Evolutionary conservation across 345 rosid species (phyloP), one percentile per base, ranked within the genome.

Genomic region (Acer yangbiense): DNA sequence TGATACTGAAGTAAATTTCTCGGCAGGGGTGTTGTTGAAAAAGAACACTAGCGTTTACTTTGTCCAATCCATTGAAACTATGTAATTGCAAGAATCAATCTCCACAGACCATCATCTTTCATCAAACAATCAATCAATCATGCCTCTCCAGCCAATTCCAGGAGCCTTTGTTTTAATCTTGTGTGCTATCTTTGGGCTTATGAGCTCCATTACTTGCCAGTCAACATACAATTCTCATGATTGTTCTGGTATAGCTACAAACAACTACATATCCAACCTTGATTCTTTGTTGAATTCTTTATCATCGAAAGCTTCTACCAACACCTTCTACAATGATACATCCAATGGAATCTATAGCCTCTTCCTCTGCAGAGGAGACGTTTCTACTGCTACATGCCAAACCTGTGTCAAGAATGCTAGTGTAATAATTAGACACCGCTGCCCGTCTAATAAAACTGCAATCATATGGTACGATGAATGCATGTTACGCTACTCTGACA

Each of bases 321-420:
- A 66, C 10, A 83, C 83, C 13, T 87, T 85, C 79, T 81, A 82
- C 82, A 75, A 79, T 8, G 35, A 73, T 14, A 78, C 84, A 43
- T 39, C 71, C 72, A 8, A 64, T 81, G 17, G 83, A 25, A 64
- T 63, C 12, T 74, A 25, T 5, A 63, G 46, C 17, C 78, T 0
- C 82, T 84, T 46, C 18, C 76, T 62, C 60, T 84, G 89, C 67
- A 55, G 81, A 1, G 83, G 85, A 1, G 86, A 85, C 48, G 23
- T 85, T 13, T 18, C 2, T 2, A 32, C 76, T 0, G 72, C 3
- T 0, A 52, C 1, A 0, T 87, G 85, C 62, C 78, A 58, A 0
- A 13, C 3, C 7, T 85, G 86, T n/a, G 43, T 85, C 44, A 57
- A 3, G 11, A 60, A 63, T 14, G 76, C 85, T 14, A 41, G 77